A percentile compares a stretch with the other conserved stretches of the same genome.
Evolutionary conservation across 1,284 basidiomycete genomes (phyloP).

Genomic region (Termitomyces sp.): DNA sequence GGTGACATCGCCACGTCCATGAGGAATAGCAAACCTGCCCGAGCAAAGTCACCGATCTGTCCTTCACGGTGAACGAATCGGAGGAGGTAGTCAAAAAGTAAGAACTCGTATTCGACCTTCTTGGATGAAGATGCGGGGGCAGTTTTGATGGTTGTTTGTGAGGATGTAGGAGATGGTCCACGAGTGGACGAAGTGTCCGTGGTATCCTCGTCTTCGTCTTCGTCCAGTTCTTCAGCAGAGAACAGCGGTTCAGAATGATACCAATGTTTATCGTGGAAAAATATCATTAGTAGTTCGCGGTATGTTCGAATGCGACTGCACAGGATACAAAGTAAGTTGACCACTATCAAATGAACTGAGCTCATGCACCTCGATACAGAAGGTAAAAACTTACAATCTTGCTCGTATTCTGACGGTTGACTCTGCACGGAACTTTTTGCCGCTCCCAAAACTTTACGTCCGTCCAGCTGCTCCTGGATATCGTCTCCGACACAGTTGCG

Average conservation of each 20-base stretch:
- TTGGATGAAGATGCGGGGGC: constrained; percentile 36
- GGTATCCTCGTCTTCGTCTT: constrained; percentile 37
- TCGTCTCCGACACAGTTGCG: constrained; percentile 89
- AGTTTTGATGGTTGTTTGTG: constrained; percentile 54
- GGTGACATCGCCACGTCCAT: constrained; percentile 93
- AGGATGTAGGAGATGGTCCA: constrained; percentile 51
- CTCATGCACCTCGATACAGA: constrained; percentile 7
- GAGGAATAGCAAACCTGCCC: constrained; percentile 87
- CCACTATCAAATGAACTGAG: constrained; percentile 47
- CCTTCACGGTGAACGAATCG: constrained; percentile 95
- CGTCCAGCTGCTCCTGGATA: constrained; percentile 77
- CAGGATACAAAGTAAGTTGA: constrained; percentile 85
- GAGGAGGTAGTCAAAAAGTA: constrained; percentile 92
- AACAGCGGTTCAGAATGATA: constrained; percentile 67
- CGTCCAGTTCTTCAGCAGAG: constrained; percentile 65
- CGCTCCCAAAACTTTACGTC: constrained; percentile 75
- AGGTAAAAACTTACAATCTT: constrained; percentile 63
- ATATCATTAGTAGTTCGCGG: constrained; percentile 89
- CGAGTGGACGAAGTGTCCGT: constrained; percentile 20
- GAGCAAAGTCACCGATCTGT: constrained; percentile 88
- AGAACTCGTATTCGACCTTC: constrained; percentile 89
- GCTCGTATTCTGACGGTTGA: constrained; percentile 79
- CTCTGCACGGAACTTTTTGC: constrained; percentile 64
- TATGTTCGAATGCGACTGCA: constrained; percentile 88
- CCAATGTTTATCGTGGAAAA: constrained; percentile 91